phyloP scores from a whole-genome alignment of 176 grass and related monocot species.

The Alloteropsis semialata region DNA sequence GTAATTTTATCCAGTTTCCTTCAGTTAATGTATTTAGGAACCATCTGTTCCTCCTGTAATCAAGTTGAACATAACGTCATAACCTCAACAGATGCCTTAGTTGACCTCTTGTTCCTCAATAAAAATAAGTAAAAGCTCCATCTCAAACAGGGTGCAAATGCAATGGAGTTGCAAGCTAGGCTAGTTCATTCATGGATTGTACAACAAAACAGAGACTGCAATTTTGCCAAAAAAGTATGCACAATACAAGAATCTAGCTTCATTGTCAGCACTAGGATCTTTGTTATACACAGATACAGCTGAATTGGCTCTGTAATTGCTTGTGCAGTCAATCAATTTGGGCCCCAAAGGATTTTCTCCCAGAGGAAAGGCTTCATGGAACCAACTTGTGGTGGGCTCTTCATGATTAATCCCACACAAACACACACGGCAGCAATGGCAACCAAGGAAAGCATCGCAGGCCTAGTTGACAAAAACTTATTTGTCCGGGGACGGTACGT shows the following conservation, averaged over 20 bases:
- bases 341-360: constrained; percentile 51
- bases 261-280: not conserved
- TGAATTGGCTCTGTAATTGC: not conserved
- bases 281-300: not conserved
- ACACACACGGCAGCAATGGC: constrained; percentile 82
- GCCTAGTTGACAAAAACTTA: constrained; percentile 59
- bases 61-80: not conserved
- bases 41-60: not conserved
- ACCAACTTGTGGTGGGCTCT: constrained; percentile 51
- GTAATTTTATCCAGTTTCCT: not conserved
- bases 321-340: constrained; percentile 39
- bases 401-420: constrained; percentile 73
- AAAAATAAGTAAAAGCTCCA: not conserved
- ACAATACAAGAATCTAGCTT: not conserved
- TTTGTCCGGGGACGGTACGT: constrained; percentile 5
- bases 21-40: not conserved
- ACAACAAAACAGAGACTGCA: not conserved
- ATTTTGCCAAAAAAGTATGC: not conserved
- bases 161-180: not conserved
- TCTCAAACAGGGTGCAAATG: not conserved
- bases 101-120: not conserved
- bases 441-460: constrained; percentile 58
- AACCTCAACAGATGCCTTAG: too few relatives aligned
- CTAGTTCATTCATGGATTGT: not conserved
- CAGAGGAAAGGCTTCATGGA: constrained; percentile 62